Base-by-base conservation (phyloP, 495 filamentous ascomycete genomes). In the Thermothielavioides terrestris region DNA sequence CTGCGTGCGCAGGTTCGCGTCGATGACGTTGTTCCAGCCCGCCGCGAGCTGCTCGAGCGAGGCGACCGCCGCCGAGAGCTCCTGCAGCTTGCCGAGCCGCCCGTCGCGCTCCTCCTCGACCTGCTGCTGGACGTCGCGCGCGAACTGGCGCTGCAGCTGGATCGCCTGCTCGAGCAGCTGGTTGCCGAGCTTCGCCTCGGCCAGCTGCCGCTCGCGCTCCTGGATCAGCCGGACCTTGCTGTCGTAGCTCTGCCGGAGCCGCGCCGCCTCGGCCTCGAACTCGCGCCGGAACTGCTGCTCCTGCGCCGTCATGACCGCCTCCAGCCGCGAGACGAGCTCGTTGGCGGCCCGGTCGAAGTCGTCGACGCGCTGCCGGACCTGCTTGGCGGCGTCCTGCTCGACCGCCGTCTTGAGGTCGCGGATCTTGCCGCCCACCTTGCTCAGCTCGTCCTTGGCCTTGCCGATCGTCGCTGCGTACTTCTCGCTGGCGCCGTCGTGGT, bases 121-220 rank as follows among this genome's bases (percentile, higher is more conserved):
- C 36, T 84, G 80, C 21, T 82, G 75, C 64, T 85, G 77, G 50
- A 97, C 81, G 50, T 89, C 79, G 42, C 77, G 68, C 17, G 88
- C 71, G 66, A 94, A 96, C 46, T 85, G 79, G 50, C 82, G 81
- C 68, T 94, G 89, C 57, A 97, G 77, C 48, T 82, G 78, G 39
- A 96, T 79, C 21, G 89, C 89, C 68, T 97, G 92, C 66, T 97
- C 86, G 6, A 95, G 77, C 14, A 98, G 83, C 58, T 83, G 77
- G 64, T 95, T 98, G 54, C 84, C 74, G 34, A 86, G 73, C 48
- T 81, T 82, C 66, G 90, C 81, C 60, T 95, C 88, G 54, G 81
- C 77, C 25, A 97, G 68, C 57, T 85, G 76, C 43, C 83, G 76
- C 40, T 84, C 81, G 25, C 83, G 79, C 45, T 85, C 79, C 45